These are phyloP conservation scores for Cardamine resedifolia DNA, from an alignment of 345 rosid genomes.

Conservation along the genomic window DNA sequence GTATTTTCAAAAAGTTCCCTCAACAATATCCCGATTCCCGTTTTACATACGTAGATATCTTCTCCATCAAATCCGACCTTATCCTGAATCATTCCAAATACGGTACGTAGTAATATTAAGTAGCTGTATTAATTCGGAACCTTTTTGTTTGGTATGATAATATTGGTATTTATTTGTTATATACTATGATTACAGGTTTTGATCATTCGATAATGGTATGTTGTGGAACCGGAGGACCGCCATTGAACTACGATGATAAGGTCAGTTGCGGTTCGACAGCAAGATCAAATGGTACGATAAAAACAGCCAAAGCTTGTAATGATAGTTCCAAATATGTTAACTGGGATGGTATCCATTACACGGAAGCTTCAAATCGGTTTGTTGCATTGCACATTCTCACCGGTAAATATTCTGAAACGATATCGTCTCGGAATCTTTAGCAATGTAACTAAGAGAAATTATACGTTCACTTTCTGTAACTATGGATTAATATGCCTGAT, in stretches of 20 bases:
- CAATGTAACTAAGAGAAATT: not conserved
- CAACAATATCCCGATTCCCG: conserved; percentile 40
- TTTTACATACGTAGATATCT: conserved; percentile 54
- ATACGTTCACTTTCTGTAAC: not conserved
- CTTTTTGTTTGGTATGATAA: not conserved
- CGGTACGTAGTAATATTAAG: conserved; percentile 34
- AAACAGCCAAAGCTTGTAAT: conserved; percentile 57
- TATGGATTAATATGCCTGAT: not conserved
- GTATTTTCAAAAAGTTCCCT: conserved; percentile 38
- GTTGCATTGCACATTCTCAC: conserved; percentile 73
- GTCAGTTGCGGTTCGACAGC: conserved; percentile 70
- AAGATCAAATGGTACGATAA: conserved; percentile 54
- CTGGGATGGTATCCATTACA: conserved; percentile 97
- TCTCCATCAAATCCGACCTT: conserved; percentile 52
- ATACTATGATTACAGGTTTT: conserved; percentile 65
- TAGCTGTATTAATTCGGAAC: not conserved
- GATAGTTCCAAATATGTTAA: conserved; percentile 80
- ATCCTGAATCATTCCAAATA: conserved; percentile 40
- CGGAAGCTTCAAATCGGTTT: conserved; percentile 84
- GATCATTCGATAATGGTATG: conserved; percentile 90
- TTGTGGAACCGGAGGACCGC: conserved; percentile 92
- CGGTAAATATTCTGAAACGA: conserved; percentile 70
- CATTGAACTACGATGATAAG: conserved; percentile 69
- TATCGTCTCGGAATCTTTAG: conserved; percentile 39
- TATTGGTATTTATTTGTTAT: not conserved